Conservation (phyloP, 495 filamentous ascomycete genomes). For the Daldinia loculata region DNA sequence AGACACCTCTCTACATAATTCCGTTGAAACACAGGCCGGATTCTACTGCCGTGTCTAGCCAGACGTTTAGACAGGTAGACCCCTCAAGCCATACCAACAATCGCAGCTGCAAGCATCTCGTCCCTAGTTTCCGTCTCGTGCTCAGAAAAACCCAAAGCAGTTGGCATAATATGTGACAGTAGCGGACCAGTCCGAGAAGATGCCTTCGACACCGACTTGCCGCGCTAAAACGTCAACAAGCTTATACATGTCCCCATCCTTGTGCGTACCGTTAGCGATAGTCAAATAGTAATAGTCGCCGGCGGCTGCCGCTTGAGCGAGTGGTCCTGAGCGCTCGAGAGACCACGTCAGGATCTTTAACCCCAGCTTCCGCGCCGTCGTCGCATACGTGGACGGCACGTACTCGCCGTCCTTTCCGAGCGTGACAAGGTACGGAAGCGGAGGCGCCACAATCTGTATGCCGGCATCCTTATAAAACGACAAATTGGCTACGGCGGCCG, state of each 20-base stretch:
- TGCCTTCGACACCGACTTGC: slow-evolving; percentile 62
- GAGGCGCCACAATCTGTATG: slow-evolving; percentile 55
- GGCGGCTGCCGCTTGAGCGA: slow-evolving; percentile 53
- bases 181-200: slow-evolving; percentile 71
- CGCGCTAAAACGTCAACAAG: slow-evolving; percentile 65
- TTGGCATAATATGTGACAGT: slow-evolving; percentile 71
- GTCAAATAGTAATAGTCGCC: slow-evolving; percentile 64
- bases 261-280: slow-evolving; percentile 59
- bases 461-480: slow-evolving; percentile 54
- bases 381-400: slow-evolving; percentile 55
- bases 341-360: slow-evolving; percentile 69
- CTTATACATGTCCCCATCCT: slow-evolving; percentile 66
- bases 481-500: slow-evolving; percentile 58
- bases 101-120: background rate
- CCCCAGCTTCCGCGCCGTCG: slow-evolving; percentile 60
- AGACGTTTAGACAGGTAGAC: background rate
- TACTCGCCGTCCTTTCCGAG: slow-evolving; percentile 49
- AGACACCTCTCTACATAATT: background rate
- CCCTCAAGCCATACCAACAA: background rate
- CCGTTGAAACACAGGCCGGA: too few relatives aligned
- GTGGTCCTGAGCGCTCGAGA: slow-evolving; percentile 66
- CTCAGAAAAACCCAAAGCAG: slow-evolving; percentile 59
- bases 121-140: background rate
- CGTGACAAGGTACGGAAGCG: slow-evolving; percentile 54
- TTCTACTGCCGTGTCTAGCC: background rate